phyloP scores from a whole-genome alignment of 176 grass and related monocot genomes.

The Aegilops umbellulata region DNA sequence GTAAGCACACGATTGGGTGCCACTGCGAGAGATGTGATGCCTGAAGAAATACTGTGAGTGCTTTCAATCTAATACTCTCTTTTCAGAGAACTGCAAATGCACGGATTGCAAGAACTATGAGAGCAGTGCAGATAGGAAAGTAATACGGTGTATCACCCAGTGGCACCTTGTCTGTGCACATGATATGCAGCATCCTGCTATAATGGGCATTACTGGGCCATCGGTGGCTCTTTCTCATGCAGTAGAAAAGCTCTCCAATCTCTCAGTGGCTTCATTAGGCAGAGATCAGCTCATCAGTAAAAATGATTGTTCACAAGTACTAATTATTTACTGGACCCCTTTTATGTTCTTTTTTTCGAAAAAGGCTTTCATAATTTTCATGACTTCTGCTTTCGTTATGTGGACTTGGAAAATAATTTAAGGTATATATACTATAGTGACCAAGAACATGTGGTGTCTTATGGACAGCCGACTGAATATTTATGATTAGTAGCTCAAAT shows the following conservation, averaged over 20 bases:
- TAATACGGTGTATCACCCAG: constrained; percentile 1
- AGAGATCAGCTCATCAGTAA: constrained; percentile 17
- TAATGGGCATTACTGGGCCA: constrained; percentile 25
- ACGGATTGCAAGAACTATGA: not conserved
- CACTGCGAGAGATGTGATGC: not conserved
- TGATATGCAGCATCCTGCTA: constrained; percentile 30
- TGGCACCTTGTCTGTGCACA: constrained; percentile 9
- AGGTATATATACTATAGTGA: too few species aligned
- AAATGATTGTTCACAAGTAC: constrained; percentile 25
- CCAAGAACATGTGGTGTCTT: too few species aligned
- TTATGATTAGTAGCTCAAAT: too few species aligned
- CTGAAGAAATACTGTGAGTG: constrained; percentile 49
- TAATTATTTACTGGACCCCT: constrained; percentile 5
- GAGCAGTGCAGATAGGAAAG: constrained; percentile 9
- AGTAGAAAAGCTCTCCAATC: not conserved
- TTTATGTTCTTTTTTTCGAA: not conserved
- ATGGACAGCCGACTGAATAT: too few species aligned
- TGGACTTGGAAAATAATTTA: too few species aligned
- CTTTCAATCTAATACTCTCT: constrained; percentile 46
- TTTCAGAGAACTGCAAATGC: constrained; percentile 44
- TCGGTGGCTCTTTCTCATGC: constrained; percentile 6
- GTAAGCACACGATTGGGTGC: constrained; percentile 44
- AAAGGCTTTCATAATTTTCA: not conserved
- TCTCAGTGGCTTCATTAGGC: constrained; percentile 2
- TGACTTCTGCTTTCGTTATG: too few species aligned